These are phyloP conservation scores for Trapa bicornis DNA, from an alignment of 345 rosid species.

Conservation along the genomic window DNA sequence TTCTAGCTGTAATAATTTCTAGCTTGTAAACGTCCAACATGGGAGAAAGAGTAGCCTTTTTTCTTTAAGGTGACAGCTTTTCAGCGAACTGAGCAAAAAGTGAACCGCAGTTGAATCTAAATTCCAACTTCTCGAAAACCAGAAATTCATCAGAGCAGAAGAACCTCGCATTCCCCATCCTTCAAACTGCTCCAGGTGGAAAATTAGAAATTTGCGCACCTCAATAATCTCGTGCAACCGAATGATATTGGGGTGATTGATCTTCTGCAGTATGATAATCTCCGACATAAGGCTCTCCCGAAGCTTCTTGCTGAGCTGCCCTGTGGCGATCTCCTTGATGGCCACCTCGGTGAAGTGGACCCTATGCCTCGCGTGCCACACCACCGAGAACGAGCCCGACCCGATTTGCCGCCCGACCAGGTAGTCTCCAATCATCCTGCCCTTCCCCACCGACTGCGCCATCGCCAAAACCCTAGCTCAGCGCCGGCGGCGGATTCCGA, in stretches of 20 bases:
- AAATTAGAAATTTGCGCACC: background rate
- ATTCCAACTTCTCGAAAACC: background rate
- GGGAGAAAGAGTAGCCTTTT: background rate
- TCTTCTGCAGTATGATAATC: slow-evolving; percentile 1
- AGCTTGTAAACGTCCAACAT: background rate
- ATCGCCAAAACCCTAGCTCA: slow-evolving; percentile 16
- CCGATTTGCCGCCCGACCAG: slow-evolving; percentile 75
- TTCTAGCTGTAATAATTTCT: background rate
- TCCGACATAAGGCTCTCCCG: slow-evolving; percentile 11
- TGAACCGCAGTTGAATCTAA: background rate
- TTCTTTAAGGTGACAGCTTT: background rate
- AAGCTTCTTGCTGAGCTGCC: slow-evolving; percentile 6
- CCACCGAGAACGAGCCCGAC: slow-evolving; percentile 93
- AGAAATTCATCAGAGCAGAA: background rate
- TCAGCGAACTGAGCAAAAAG: background rate
- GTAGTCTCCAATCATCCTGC: slow-evolving; percentile 81
- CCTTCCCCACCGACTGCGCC: slow-evolving; percentile 58
- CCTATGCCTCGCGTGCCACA: slow-evolving; percentile 84
- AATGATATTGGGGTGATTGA: slow-evolving; percentile 5
- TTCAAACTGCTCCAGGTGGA: background rate
- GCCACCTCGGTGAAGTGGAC: slow-evolving; percentile 87
- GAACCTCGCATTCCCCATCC: background rate
- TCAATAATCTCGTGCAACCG: slow-evolving; percentile 5
- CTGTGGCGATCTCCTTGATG: slow-evolving; percentile 25
- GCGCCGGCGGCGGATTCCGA: too few relatives aligned